phyloP scores from a whole-genome alignment of 148 eudicot genomes.

The Rhododendron simsii region DNA sequence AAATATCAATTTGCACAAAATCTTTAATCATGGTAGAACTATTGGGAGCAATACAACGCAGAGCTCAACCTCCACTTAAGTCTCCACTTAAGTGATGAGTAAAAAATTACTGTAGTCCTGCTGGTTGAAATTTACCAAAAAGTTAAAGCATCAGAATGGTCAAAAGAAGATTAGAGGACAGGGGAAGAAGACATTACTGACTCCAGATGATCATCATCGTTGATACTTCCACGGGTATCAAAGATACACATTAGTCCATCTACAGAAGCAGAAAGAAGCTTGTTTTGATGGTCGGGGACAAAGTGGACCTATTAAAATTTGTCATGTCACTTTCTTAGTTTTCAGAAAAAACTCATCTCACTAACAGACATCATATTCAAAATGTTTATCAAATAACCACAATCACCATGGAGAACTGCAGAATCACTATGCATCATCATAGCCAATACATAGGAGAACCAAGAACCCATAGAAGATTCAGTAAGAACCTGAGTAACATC shows the following conservation, averaged over 20 bases:
- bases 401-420: background rate
- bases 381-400: background rate
- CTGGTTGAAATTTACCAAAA: background rate
- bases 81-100: background rate
- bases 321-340: background rate
- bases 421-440: background rate
- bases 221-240: slow-evolving; percentile 74
- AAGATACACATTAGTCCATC: slow-evolving; percentile 92
- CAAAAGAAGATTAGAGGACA: background rate
- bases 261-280: slow-evolving; percentile 89
- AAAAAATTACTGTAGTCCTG: background rate
- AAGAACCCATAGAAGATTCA: background rate
- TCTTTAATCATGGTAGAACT: background rate
- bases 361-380: background rate
- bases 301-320: slow-evolving; percentile 61
- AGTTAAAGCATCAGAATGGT: background rate
- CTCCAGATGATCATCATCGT: slow-evolving; percentile 83
- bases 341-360: background rate
- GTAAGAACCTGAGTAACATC: slow-evolving; percentile 87
- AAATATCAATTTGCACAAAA: background rate
- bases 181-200: slow-evolving; percentile 39
- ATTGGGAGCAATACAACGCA: background rate
- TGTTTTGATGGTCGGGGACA: slow-evolving; percentile 66
- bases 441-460: background rate
- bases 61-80: background rate